phyloP scores from a whole-genome alignment of 208 protist genomes.

The Leishmania lainsoni region DNA sequence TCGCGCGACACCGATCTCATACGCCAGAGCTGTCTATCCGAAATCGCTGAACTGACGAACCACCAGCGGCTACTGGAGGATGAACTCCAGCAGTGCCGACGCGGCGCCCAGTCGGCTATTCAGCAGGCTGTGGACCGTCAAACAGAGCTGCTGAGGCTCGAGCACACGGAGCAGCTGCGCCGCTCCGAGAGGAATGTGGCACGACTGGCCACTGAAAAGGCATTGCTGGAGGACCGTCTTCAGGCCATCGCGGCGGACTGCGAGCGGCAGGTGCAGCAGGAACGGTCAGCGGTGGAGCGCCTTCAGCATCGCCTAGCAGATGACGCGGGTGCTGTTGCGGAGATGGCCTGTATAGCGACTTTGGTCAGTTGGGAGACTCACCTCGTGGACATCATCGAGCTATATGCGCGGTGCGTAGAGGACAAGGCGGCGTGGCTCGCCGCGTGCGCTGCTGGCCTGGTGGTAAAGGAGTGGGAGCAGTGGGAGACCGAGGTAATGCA shows the following conservation, averaged over 20 bases:
- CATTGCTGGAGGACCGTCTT: conserved; percentile 14
- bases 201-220: conserved; percentile 12
- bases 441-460: not conserved
- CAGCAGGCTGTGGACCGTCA: conserved; percentile 17
- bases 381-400: not conserved
- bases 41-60: conserved; percentile 17
- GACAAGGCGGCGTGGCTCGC: conserved; percentile 12
- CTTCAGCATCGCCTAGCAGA: conserved; percentile 7
- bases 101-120: conserved; percentile 2
- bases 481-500: conserved; percentile 44
- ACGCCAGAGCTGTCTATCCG: conserved; percentile 16
- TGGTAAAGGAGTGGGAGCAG: conserved; percentile 23
- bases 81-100: conserved; percentile 9
- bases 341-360: not conserved
- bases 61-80: conserved; percentile 20
- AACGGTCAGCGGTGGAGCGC: conserved; percentile 15
- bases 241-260: conserved; percentile 2
- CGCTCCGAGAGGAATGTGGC: conserved; percentile 3
- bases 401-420: not conserved
- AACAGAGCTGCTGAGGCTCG: conserved; percentile 14
- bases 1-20: conserved; percentile 14
- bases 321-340: not conserved
- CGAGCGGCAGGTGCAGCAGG: conserved; percentile 10
- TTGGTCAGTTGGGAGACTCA: not conserved
- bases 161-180: conserved; percentile 10